Conservation (phyloP, 148 eudicot genomes). For the Cornus controversa region DNA sequence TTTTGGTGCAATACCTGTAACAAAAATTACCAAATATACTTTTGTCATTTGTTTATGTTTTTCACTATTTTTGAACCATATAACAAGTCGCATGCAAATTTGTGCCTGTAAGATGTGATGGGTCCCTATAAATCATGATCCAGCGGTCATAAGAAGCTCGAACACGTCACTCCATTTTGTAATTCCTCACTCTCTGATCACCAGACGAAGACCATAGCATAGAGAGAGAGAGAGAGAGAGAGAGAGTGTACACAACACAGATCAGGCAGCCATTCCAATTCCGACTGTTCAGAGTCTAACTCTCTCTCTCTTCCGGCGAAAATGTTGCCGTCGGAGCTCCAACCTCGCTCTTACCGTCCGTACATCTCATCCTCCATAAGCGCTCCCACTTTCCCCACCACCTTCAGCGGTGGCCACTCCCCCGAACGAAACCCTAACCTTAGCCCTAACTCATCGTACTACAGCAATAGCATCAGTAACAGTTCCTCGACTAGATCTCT, state of each 20-base stretch:
- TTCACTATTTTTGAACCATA: too few relatives aligned
- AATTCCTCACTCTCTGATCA: not conserved
- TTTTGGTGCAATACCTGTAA: too few relatives aligned
- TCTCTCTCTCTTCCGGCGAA: conserved; percentile 7
- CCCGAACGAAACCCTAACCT: conserved; percentile 53
- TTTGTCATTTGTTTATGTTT: too few relatives aligned
- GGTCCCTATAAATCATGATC: not conserved
- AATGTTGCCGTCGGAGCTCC: conserved; percentile 80
- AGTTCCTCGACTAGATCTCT: conserved; percentile 29
- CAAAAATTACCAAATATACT: too few relatives aligned
- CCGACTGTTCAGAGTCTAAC: not conserved
- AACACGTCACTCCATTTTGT: not conserved
- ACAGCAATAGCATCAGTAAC: conserved; percentile 12
- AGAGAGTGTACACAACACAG: not conserved
- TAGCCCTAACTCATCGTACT: conserved; percentile 27
- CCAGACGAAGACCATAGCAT: not conserved
- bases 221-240: too few relatives aligned
- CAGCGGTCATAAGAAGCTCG: not conserved
- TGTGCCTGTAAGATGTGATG: too few relatives aligned
- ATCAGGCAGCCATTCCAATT: not conserved
- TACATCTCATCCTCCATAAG: conserved; percentile 56
- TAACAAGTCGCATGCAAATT: too few relatives aligned
- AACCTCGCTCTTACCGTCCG: conserved; percentile 61
- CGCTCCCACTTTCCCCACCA: conserved; percentile 49
- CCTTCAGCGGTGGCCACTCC: conserved; percentile 37